Conservation (phyloP, 2,329 filamentous ascomycete species). For the Achaetomium macrosporum region DNA sequence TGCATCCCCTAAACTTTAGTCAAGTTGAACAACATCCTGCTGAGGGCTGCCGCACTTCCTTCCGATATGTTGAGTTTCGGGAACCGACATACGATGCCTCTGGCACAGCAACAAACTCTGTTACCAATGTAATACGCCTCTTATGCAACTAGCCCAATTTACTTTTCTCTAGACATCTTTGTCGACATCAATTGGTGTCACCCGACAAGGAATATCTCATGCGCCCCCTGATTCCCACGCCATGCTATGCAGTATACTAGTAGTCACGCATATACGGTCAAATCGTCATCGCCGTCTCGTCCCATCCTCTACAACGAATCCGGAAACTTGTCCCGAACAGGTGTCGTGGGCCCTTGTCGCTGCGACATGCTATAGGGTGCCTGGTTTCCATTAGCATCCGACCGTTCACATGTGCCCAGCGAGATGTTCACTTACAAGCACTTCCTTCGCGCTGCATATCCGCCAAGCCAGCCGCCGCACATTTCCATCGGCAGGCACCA, state of each 20-base stretch:
- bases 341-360: slow-evolving; percentile 58
- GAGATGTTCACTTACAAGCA: slow-evolving; percentile 61
- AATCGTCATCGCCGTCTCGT: not conserved
- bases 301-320: slow-evolving; percentile 23
- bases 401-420: not conserved
- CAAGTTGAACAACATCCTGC: no score
- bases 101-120: no score
- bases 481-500: slow-evolving; percentile 87
- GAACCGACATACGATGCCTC: no score
- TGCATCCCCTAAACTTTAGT: no score
- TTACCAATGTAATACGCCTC: no score
- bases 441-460: slow-evolving; percentile 92
- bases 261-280: slow-evolving; percentile 6
- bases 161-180: not conserved
- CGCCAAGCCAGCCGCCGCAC: slow-evolving; percentile 89
- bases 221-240: not conserved
- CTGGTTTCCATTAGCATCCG: slow-evolving; percentile 32
- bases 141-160: no score
- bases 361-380: slow-evolving; percentile 67
- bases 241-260: not conserved
- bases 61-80: no score
- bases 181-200: not conserved
- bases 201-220: slow-evolving; percentile 13
- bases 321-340: slow-evolving; percentile 39
- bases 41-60: no score